These are phyloP conservation scores for Cladosporium velox DNA, from an alignment of 2,329 filamentous ascomycete species.

Conservation along the genomic window DNA sequence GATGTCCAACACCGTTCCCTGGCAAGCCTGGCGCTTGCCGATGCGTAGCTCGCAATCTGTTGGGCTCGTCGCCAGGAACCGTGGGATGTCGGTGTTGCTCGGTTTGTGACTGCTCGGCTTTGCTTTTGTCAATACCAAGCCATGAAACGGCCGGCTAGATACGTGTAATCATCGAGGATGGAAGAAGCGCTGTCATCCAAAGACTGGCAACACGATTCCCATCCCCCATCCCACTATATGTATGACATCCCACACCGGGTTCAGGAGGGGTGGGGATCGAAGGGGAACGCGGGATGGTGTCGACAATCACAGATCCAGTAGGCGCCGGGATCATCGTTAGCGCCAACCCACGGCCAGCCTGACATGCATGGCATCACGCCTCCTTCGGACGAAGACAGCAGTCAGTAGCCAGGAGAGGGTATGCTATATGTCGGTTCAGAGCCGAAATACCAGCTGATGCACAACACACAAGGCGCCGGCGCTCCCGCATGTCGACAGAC, in stretches of 20 bases:
- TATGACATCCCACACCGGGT: slow-evolving; percentile 6
- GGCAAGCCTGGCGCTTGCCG: neutral
- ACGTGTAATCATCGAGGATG: neutral
- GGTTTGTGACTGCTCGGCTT: neutral
- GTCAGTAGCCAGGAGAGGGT: neutral
- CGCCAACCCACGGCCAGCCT: slow-evolving; percentile 9
- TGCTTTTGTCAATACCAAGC: neutral
- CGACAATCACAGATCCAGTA: slow-evolving; percentile 11
- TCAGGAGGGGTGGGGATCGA: slow-evolving; percentile 1
- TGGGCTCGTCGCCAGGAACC: neutral
- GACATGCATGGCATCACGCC: slow-evolving; percentile 17
- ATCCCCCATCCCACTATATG: neutral
- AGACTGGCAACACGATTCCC: slow-evolving; percentile 2
- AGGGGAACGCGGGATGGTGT: neutral
- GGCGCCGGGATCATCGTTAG: slow-evolving; percentile 16
- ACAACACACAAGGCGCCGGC: slow-evolving; percentile 17
- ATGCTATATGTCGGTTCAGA: slow-evolving; percentile 17
- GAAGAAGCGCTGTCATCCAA: neutral
- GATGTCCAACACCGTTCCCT: neutral
- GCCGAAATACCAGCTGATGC: slow-evolving; percentile 11
- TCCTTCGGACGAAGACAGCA: neutral
- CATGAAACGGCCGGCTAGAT: neutral
- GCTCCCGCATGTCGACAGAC: slow-evolving; percentile 3
- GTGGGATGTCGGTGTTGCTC: slow-evolving; percentile 15
- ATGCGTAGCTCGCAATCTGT: neutral